These are phyloP conservation scores for Tripidium arundinaceum DNA, from an alignment of 202 grass and related monocot species.

Conservation along the genomic window DNA sequence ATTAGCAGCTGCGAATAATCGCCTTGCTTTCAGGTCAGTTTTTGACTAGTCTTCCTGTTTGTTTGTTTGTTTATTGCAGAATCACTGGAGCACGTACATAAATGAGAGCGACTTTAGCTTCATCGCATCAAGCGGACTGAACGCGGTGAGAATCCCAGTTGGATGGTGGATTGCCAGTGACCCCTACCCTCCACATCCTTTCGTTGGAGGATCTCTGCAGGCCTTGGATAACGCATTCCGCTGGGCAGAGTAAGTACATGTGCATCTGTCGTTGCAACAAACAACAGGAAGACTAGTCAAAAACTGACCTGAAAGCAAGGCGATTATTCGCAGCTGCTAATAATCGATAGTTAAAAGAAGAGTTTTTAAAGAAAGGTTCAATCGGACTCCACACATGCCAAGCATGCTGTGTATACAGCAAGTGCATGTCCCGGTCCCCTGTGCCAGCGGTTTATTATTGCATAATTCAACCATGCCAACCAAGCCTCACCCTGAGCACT, in stretches of 20 bases:
- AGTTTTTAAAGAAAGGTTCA: too few relatives aligned
- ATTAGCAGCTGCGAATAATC: too few relatives aligned
- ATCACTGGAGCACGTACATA: slow-evolving; percentile 71
- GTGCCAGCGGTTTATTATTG: not conserved
- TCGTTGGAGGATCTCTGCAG: slow-evolving; percentile 64
- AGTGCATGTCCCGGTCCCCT: not conserved
- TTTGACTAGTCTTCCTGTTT: not conserved
- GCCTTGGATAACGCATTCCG: slow-evolving; percentile 65
- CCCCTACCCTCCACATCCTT: slow-evolving; percentile 55
- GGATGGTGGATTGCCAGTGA: slow-evolving; percentile 89
- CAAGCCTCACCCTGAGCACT: slow-evolving; percentile 47
- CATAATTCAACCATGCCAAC: not conserved
- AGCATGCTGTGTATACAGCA: too few relatives aligned
- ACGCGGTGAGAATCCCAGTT: slow-evolving; percentile 72
- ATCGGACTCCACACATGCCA: too few relatives aligned
- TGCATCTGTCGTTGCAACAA: too few relatives aligned
- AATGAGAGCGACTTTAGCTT: slow-evolving; percentile 58
- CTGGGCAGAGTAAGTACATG: slow-evolving; percentile 66
- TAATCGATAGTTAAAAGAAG: too few relatives aligned
- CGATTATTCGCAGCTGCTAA: too few relatives aligned
- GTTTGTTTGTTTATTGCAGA: slow-evolving; percentile 3
- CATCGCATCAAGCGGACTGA: slow-evolving; percentile 50
- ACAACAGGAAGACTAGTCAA: not conserved
- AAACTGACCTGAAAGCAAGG: too few relatives aligned
- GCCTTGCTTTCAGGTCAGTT: too few relatives aligned